Percentiles rank a stretch among this genome's conserved stretches.
Conservation (phyloP, 1,284 basidiomycete genomes). For the Cutaneotrichosporon dermatis region DNA sequence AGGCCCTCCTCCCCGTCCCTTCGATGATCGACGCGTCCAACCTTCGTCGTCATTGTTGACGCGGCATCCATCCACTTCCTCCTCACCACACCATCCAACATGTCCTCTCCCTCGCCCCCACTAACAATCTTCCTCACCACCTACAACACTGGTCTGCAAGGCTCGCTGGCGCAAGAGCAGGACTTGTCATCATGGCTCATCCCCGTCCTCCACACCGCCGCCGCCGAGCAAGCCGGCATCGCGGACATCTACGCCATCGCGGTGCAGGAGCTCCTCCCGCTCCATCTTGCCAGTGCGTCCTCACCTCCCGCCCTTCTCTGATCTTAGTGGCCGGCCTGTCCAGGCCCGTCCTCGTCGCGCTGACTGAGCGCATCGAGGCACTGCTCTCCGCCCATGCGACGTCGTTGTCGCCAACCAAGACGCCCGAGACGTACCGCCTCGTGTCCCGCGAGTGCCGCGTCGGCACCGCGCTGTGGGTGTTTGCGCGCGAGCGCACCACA, state of each 20-base stretch:
- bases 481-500: slow-evolving; percentile 40
- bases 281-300: slow-evolving; percentile 44
- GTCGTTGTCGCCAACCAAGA: slow-evolving; percentile 27
- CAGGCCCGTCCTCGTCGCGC: slow-evolving; percentile 30
- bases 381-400: slow-evolving; percentile 44
- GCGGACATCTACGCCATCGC: slow-evolving; percentile 85
- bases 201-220: slow-evolving; percentile 39
- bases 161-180: slow-evolving; percentile 43
- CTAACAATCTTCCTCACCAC: slow-evolving; percentile 49
- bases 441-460: slow-evolving; percentile 39
- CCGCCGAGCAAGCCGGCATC: slow-evolving; percentile 25
- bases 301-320: too few relatives aligned
- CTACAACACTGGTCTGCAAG: slow-evolving; percentile 48
- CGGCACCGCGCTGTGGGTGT: slow-evolving; percentile 47
- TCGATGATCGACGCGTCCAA: too few relatives aligned
- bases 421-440: slow-evolving; percentile 34
- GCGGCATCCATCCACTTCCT: background rate
- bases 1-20: too few relatives aligned
- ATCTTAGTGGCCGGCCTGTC: slow-evolving; percentile 42
- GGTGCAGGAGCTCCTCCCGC: slow-evolving; percentile 86
- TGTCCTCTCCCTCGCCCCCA: slow-evolving; percentile 16
- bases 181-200: slow-evolving; percentile 47
- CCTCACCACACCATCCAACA: slow-evolving; percentile 7
- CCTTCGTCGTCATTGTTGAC: too few relatives aligned
- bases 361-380: slow-evolving; percentile 41